Conservation (phyloP, 352 stramenopile genomes). For the Hyaloperonospora arabidopsidis region DNA sequence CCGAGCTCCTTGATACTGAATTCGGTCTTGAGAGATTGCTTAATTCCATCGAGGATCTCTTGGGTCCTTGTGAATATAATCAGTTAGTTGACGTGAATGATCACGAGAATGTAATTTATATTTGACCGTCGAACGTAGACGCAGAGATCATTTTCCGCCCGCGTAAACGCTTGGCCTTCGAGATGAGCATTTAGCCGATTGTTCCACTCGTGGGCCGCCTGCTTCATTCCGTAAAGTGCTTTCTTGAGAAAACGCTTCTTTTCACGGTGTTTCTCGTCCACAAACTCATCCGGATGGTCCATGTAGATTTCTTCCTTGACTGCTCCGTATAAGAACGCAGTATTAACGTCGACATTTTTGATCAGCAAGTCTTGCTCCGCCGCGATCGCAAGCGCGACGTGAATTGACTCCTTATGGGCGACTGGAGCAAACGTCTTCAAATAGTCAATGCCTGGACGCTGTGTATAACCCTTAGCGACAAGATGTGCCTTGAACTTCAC, state of each 20-base stretch:
- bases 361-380: constrained; percentile 7
- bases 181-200: too few species aligned
- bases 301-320: constrained; percentile 25
- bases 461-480: background rate
- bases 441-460: too few species aligned
- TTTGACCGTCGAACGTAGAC: constrained; percentile 3
- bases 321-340: constrained; percentile 18
- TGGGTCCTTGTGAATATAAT: too few species aligned
- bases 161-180: constrained; percentile 1
- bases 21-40: background rate
- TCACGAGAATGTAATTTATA: constrained; percentile 1
- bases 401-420: too few species aligned
- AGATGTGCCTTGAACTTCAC: background rate
- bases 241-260: too few species aligned
- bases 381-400: background rate
- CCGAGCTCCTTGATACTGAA: background rate
- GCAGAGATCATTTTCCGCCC: constrained; percentile 1
- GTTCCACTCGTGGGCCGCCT: constrained; percentile 6
- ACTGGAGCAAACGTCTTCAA: too few species aligned
- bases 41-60: background rate
- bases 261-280: background rate
- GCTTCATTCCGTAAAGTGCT: constrained; percentile 7
- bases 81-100: background rate
- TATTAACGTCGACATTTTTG: constrained; percentile 20
- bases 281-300: constrained; percentile 10